phyloP scores from a whole-genome alignment of 2,329 filamentous ascomycete species.

The Hypomyces perniciosus region DNA sequence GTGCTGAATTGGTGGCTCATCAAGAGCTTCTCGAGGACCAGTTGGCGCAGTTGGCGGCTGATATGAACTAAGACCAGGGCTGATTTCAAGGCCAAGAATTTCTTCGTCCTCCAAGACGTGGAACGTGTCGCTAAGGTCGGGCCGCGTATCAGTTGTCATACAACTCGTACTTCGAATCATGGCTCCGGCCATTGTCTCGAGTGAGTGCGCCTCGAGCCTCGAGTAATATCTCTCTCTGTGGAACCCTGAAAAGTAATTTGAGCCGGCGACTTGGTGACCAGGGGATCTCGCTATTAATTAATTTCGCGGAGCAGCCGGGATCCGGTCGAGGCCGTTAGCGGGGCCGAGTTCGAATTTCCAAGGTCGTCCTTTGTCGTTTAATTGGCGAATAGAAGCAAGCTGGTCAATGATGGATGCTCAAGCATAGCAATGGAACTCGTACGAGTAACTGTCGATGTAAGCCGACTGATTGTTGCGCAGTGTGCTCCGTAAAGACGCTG shows the following conservation, averaged over 20 bases:
- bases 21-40: slow-evolving; percentile 19
- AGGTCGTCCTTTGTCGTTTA: slow-evolving; percentile 6
- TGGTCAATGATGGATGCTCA: slow-evolving; percentile 9
- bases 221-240: neutral
- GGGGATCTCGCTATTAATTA: slow-evolving; percentile 11
- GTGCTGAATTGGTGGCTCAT: slow-evolving; percentile 23
- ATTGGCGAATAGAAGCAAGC: slow-evolving; percentile 5
- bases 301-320: slow-evolving; percentile 18
- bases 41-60: neutral
- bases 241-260: slow-evolving; percentile 1
- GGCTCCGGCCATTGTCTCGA: slow-evolving; percentile 5
- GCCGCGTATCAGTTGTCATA: neutral
- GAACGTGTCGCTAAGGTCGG: slow-evolving; percentile 5
- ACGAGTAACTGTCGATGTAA: slow-evolving; percentile 5
- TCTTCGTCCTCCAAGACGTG: slow-evolving; percentile 12
- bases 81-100: neutral
- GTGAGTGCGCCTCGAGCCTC: neutral
- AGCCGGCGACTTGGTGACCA: slow-evolving; percentile 5
- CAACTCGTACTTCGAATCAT: neutral
- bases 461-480: slow-evolving; percentile 4
- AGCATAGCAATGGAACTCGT: neutral
- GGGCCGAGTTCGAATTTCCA: slow-evolving; percentile 3
- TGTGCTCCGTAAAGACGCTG: neutral
- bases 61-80: too few relatives aligned
- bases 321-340: slow-evolving; percentile 3